Base-by-base conservation (phyloP, 345 rosid species). In the Linum usitatissimum region DNA sequence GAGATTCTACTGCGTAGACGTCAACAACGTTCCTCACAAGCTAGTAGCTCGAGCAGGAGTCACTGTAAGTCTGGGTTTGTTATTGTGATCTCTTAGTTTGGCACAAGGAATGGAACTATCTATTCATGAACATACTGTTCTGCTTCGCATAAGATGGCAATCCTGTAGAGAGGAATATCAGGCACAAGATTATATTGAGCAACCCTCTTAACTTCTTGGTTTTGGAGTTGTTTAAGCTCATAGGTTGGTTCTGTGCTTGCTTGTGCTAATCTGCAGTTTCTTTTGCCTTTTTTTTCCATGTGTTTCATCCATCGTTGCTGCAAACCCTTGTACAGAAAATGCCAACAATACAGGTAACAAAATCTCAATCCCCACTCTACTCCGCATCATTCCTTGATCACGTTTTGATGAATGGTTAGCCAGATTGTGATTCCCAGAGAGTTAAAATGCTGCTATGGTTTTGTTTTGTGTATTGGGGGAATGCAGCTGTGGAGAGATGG, bases 291-390 rank as follows among this genome's bases (percentile, higher is more conserved):
- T 69, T 66, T 75, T 78, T 69, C 64, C 67, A 64, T 78, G 71
- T 70, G 65, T 64, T 61, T 64, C 67, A 1, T 31, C 56, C 70
- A 20, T 23, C 18, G 62, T 61, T 38, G 56, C 58, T 5, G 2
- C 30, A 53, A 19, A 61, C 69, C 68, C 59, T n/a, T 61, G 30
- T 23, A 53, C 88, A 93, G 96, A 93, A 87, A 78, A 93, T 93
- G 96, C 97, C 99, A 30, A 83, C 94, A 3, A 82, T 90, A 62
- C 99, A 92, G 94, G 98, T 81, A 66, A 64, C 51, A 45, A 15
- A 45, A 45, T 55, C 53, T 48, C 67, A 3, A 3, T 53, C 51
- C 51, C 42, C 34, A 1, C 23, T 12, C 20, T 36, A 14, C 15
- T 18, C 20, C 36, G 49, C 14, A 23, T 57, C 13, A 39, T 15